Evolutionary conservation across 2,329 filamentous ascomycete species (phyloP).

Genomic region (Monilinia laxa): DNA sequence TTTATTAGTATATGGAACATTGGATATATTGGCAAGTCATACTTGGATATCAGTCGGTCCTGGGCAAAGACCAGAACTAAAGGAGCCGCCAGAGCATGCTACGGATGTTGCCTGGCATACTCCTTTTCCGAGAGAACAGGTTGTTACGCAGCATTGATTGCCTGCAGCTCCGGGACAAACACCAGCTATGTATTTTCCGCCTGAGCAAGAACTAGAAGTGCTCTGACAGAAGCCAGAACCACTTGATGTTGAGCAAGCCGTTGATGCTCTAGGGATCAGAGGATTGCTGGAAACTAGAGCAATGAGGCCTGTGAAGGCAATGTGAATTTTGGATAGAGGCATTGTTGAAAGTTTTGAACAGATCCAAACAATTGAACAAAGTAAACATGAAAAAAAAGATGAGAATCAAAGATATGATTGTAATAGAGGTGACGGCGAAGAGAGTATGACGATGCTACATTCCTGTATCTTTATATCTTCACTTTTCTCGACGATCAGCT

Average conservation of each 20-base stretch:
- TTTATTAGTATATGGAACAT: background rate
- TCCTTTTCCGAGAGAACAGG: conserved; percentile 26
- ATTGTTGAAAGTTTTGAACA: background rate
- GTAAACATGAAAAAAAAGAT: background rate
- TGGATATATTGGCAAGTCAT: background rate
- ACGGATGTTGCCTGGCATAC: conserved; percentile 26
- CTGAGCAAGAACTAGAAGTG: conserved; percentile 26
- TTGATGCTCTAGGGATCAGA: conserved; percentile 22
- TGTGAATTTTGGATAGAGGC: background rate
- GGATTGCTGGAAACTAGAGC: conserved; percentile 10
- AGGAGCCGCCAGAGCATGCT: conserved; percentile 26
- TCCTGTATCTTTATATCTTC: conserved; percentile 7
- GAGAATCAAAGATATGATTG: background rate
- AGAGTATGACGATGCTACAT: background rate
- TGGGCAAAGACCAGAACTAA: conserved; percentile 26
- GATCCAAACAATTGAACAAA: too few relatives aligned
- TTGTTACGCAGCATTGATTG: conserved; percentile 31
- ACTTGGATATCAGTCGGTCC: conserved; percentile 28
- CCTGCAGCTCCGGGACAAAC: conserved; percentile 28
- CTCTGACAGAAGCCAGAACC: conserved; percentile 27
- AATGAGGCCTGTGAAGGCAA: conserved; percentile 6
- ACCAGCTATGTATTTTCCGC: conserved; percentile 23
- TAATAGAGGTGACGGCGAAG: background rate
- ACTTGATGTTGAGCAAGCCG: conserved; percentile 25
- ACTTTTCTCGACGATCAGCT: background rate